Percentiles rank a stretch among this genome's conserved stretches.
These are phyloP conservation scores for Limonomyces culmigenus DNA, from an alignment of 1,284 basidiomycete genomes.

Conservation along the genomic window DNA sequence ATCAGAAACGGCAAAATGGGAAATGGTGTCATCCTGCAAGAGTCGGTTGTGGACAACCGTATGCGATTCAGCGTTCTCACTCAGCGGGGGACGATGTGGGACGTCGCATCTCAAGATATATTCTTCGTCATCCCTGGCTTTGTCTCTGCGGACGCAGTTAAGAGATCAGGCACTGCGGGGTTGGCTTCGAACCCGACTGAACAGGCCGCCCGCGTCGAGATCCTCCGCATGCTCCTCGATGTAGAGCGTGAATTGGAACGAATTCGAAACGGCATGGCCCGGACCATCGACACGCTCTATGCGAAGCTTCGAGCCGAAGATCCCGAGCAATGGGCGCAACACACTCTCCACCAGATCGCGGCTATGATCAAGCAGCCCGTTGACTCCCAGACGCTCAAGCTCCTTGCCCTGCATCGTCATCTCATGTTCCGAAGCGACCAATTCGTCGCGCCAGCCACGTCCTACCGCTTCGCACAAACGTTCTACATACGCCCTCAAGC, in stretches of 20 bases:
- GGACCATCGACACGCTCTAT: slow-evolving; percentile 22
- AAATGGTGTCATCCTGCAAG: no score
- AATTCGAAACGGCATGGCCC: slow-evolving; percentile 18
- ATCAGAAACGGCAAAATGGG: no score
- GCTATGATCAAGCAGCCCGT: slow-evolving; percentile 18
- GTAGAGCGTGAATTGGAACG: slow-evolving; percentile 27
- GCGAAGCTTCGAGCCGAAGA: slow-evolving; percentile 25
- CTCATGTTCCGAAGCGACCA: slow-evolving; percentile 48
- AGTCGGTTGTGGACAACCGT: no score
- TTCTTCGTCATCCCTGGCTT: slow-evolving; percentile 40
- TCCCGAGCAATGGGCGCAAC: slow-evolving; percentile 29
- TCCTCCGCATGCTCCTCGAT: slow-evolving; percentile 34
- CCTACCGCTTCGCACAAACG: slow-evolving; percentile 36
- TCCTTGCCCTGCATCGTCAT: slow-evolving; percentile 59
- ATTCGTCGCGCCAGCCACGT: slow-evolving; percentile 43
- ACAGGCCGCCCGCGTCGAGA: slow-evolving; percentile 36
- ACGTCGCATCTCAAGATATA: slow-evolving; percentile 29
- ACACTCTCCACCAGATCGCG: slow-evolving; percentile 34
- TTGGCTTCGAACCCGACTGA: slow-evolving; percentile 16
- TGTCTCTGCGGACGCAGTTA: slow-evolving; percentile 24
- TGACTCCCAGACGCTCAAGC: slow-evolving; percentile 17
- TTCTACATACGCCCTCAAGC: slow-evolving; percentile 58
- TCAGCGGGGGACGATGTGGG: slow-evolving; percentile 31
- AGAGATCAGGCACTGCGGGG: slow-evolving; percentile 13
- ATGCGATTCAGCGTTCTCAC: no score